Conservation (phyloP, 2,329 filamentous ascomycete species). For the Sclerotinia spermophila region DNA sequence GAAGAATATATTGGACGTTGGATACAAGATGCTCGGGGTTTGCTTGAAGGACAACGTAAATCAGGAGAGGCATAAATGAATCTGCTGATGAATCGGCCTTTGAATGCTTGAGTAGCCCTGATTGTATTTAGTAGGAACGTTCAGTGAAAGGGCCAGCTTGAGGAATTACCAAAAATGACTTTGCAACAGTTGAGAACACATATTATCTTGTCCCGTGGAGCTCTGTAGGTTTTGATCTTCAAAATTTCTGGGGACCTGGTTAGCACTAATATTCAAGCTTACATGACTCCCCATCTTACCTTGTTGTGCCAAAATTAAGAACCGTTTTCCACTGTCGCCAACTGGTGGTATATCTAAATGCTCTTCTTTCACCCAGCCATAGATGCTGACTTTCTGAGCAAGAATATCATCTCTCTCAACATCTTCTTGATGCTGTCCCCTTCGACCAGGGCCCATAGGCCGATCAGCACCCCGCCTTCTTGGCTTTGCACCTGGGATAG, state of each 20-base stretch:
- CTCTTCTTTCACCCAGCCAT: constrained; percentile 88
- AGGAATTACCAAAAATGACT: constrained; percentile 79
- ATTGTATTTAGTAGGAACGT: constrained; percentile 26
- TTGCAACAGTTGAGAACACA: constrained; percentile 99
- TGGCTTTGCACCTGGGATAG: constrained; percentile 64
- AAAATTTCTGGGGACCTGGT: constrained; percentile 64
- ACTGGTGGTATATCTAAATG: constrained; percentile 89
- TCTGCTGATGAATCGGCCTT: constrained; percentile 95
- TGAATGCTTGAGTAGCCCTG: constrained; percentile 82
- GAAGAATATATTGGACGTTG: constrained; percentile 95
- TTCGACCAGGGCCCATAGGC: constrained; percentile 72
- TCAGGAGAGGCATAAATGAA: constrained; percentile 90
- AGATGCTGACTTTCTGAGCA: constrained; percentile 94
- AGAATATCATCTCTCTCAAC: constrained; percentile 95
- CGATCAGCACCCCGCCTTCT: constrained; percentile 66
- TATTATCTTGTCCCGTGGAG: constrained; percentile 97
- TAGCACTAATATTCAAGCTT: not conserved
- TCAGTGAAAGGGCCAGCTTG: constrained; percentile 25
- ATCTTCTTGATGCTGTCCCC: constrained; percentile 96
- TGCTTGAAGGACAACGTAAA: constrained; percentile 91
- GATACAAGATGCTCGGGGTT: constrained; percentile 95
- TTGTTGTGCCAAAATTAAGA: constrained; percentile 85
- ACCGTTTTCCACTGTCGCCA: constrained; percentile 81
- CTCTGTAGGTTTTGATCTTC: constrained; percentile 95
- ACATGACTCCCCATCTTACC: constrained; percentile 45